phyloP scores from a whole-genome alignment of 495 filamentous ascomycete species.

The Penicillium canariense region DNA sequence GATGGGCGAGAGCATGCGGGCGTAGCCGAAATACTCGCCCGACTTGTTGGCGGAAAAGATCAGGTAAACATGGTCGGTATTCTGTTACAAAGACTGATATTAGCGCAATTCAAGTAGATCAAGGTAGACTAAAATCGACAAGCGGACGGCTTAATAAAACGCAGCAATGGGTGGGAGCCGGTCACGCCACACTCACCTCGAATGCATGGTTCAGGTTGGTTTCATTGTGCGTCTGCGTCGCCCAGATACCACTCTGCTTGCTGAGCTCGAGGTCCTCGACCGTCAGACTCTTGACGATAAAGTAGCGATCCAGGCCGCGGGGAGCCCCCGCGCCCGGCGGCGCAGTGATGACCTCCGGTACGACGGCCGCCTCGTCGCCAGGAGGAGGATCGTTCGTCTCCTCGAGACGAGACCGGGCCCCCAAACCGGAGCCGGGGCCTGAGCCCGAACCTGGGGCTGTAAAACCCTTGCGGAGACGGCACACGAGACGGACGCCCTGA shows the following conservation, averaged over 20 bases:
- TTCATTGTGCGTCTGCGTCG: conserved; percentile 94
- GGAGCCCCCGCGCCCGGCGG: conserved; percentile 3
- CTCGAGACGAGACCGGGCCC: conserved; percentile 1
- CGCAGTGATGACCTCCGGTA: conserved; percentile 3
- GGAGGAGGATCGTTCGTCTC: conserved; percentile 16
- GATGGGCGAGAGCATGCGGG: conserved; percentile 86
- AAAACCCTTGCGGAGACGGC: conserved; percentile 68
- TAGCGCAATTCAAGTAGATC: not conserved
- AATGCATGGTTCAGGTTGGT: conserved; percentile 77
- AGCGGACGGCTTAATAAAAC: not conserved
- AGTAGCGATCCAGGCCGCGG: conserved; percentile 66
- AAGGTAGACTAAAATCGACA: not conserved
- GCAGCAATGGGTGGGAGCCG: too few species aligned
- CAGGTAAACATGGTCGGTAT: conserved; percentile 84
- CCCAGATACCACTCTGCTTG: conserved; percentile 83
- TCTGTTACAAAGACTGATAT: conserved; percentile 41
- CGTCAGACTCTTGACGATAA: conserved; percentile 92
- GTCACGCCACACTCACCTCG: conserved; percentile 73
- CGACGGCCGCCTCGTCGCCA: conserved; percentile 18
- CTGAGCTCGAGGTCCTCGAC: conserved; percentile 94
- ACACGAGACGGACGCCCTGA: conserved; percentile 86
- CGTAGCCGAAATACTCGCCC: conserved; percentile 95
- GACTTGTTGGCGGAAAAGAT: conserved; percentile 98
- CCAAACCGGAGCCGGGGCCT: conserved; percentile 9
- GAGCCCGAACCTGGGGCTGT: conserved; percentile 30